Evolutionary conservation across 139 green algal genomes (phyloP), one percentile per base, ranked within the genome.

Genomic region (Limnomonas spitsbergensis): DNA sequence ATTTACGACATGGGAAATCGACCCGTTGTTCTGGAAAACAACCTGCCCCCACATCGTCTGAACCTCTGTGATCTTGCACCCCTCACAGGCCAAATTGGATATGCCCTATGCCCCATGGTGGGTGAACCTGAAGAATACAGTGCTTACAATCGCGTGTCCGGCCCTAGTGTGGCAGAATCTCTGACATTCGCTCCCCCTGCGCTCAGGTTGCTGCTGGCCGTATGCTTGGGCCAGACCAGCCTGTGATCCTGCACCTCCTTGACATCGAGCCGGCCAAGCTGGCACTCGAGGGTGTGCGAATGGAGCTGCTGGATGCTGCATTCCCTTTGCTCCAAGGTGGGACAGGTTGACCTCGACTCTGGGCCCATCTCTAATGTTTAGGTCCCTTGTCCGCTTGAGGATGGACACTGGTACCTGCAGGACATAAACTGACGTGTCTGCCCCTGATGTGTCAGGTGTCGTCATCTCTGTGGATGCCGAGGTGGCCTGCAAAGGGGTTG

Each of bases 291-390:
- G 95, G 95, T 9, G 91, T 98, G 27, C 81, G 82, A 32, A 98
- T 98, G 93, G 95, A 98, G 88, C 91, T 98, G 2, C 77, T 97
- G 2, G 95, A 98, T 72, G 85, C 93, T 24, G 93, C 95, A 2
- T 96, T 93, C 67, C 94, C 95, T 0, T 88, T 98, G 29, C 84
- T 98, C 40, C 35, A 93, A 40, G 92, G 94, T 91, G 72, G 29
- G 79, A 20, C 4, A 40, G 4, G 35, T 20, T 29, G 31, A 68
- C 75, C 2, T 37, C 36, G 26, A 31, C 3, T 39, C 32, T 78
- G n/a, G n/a, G n/a, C n/a, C n/a, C n/a, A n/a, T n/a, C n/a, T n/a
- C n/a, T n/a, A n/a, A n/a, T n/a, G n/a, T n/a, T n/a, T n/a, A n/a
- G n/a, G n/a, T n/a, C n/a, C n/a, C n/a, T n/a, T n/a, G n/a, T n/a